Evolutionary conservation across 1,139 yeast species (phyloP).

Genomic region (Yamadazyma buinensis): DNA sequence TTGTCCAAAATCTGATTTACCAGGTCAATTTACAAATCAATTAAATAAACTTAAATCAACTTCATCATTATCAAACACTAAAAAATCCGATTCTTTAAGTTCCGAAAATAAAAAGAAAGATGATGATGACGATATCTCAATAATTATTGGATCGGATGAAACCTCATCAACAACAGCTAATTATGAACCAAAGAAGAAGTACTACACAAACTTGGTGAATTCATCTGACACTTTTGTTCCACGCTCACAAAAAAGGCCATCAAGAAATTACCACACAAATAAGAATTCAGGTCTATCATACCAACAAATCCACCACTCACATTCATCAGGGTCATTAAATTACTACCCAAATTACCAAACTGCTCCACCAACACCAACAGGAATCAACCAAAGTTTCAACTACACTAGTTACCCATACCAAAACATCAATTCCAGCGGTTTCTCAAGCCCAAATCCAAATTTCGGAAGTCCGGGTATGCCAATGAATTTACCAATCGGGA

Average conservation of each 20-base stretch:
- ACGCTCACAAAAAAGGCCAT: too few species aligned
- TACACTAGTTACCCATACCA: too few species aligned
- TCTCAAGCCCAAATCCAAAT: too few species aligned
- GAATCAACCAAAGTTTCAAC: too few species aligned
- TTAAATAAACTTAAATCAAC: constrained; percentile 14
- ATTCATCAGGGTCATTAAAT: constrained; percentile 1
- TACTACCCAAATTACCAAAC: too few species aligned
- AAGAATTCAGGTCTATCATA: constrained; percentile 25
- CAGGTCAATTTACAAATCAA: too few species aligned
- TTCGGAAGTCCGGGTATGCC: background rate
- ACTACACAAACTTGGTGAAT: constrained; percentile 15
- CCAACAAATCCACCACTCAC: background rate
- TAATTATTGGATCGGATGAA: constrained; percentile 40
- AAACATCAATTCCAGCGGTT: too few species aligned
- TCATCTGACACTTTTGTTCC: constrained; percentile 20
- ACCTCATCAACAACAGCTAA: constrained; percentile 24
- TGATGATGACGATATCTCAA: constrained; percentile 42
- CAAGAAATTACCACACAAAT: constrained; percentile 8
- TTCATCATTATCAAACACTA: too few species aligned
- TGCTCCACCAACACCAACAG: too few species aligned
- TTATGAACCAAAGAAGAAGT: constrained; percentile 13
- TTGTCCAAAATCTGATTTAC: too few species aligned
- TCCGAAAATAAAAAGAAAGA: constrained; percentile 36
- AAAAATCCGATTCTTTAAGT: too few species aligned
- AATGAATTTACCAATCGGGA: too few species aligned